Conservation (phyloP, 2,329 filamentous ascomycete species). For the Aspergillus sp. region DNA sequence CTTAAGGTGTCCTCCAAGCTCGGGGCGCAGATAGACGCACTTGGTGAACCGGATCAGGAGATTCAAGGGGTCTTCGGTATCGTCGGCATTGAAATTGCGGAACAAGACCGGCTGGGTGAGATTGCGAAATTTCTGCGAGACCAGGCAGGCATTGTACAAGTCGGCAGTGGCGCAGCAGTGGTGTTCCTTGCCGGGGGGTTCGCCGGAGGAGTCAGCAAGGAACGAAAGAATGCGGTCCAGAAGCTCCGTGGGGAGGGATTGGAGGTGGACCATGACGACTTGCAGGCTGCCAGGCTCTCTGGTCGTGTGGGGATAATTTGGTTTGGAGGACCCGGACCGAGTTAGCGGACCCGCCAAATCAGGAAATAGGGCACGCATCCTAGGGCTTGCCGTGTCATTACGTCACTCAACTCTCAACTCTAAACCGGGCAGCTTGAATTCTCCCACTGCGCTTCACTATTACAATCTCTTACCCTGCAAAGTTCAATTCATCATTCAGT, state of each 20-base stretch:
- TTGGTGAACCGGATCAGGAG: conserved; percentile 14
- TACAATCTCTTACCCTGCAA: not conserved
- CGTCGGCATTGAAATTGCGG: conserved; percentile 9
- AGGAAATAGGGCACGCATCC: not conserved
- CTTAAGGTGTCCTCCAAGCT: conserved; percentile 19
- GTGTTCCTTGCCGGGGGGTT: not conserved
- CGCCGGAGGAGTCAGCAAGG: not conserved
- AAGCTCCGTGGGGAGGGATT: conserved; percentile 21
- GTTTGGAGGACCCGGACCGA: not conserved
- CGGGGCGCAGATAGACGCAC: conserved; percentile 16
- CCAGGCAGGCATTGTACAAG: conserved; percentile 20
- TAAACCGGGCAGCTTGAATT: not conserved
- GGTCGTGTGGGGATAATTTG: not conserved
- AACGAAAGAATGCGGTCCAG: conserved; percentile 18
- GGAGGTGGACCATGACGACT: conserved; percentile 16
- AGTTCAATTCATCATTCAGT: not conserved
- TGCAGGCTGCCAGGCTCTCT: not conserved
- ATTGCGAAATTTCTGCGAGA: conserved; percentile 20
- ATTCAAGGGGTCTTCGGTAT: conserved; percentile 5
- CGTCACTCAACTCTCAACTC: not conserved
- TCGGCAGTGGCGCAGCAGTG: not conserved
- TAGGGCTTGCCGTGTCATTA: not conserved
- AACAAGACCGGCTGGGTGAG: conserved; percentile 26
- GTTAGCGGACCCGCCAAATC: not conserved
- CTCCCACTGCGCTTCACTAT: not conserved